Evolutionary conservation across 805 yeast species (phyloP), one percentile per base, ranked within the genome.

Genomic region (Pichia rugopelliculosa): DNA sequence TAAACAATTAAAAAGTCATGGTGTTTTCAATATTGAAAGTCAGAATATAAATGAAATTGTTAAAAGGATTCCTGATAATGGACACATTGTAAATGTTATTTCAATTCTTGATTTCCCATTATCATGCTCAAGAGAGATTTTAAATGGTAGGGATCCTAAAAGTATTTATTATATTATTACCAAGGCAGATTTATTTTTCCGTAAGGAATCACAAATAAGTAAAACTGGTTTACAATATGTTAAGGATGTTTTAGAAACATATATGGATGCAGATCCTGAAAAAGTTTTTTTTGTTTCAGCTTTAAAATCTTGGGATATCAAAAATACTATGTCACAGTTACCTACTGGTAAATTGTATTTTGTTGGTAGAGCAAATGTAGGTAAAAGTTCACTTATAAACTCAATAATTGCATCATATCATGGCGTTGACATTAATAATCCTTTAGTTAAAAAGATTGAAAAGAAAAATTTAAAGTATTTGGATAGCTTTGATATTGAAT

Each of bases 61-160:
- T 47, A 53, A 55, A 6, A 48, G 52, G 3, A 66, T 76, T 21
- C 87, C 81, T 3, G 57, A 55, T 4, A 55, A 62, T 27, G 73
- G 77, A 4, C 71, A 71, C 9, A 54, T 84, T 1, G 73, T 82
- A 3, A 81, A 84, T 57, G 78, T 85, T 1, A 68, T 83, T 10
- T 81, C 84, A 33, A 79, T 84, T 1, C 61, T 74, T 13, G 95
- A 87, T 54, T 86, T 87, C 58, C 96, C 96, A 1, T 65, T 83
- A 37, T 72, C 82, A 7, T 56, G 82, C 3, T 66, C 73, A 48
- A 55, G 58, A 8, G 53, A 58, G 3, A 62, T 77, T 9, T 56
- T 69, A 23, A 56, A 67, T 36, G 61, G 59, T 39, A 55, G 72
- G 26, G 54, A 66, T 4, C 64, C 72, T 0, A 47, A 55, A n/a